These are phyloP conservation scores for Acrodontium crateriforme DNA, from an alignment of 2,329 filamentous ascomycete species.

Conservation along the genomic window DNA sequence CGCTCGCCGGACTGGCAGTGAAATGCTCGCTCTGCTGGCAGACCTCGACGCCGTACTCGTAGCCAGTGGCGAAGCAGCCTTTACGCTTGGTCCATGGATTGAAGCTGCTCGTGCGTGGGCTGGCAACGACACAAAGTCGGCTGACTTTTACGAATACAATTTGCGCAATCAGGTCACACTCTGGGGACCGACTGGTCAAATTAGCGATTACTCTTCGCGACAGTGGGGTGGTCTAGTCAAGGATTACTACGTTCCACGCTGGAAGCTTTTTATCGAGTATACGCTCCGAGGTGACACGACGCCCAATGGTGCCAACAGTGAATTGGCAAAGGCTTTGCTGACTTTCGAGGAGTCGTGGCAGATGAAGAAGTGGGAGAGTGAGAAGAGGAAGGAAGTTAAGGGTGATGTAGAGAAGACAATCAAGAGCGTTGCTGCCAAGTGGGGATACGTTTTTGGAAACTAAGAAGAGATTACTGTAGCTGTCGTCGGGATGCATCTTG, in stretches of 20 bases:
- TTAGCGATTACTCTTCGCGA: constrained; percentile 38
- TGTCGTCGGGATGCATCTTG: too few species aligned
- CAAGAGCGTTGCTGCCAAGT: too few species aligned
- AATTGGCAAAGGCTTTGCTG: constrained; percentile 5
- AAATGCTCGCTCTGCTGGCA: constrained; percentile 23
- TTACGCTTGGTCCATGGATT: constrained; percentile 31
- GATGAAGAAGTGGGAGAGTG: too few species aligned
- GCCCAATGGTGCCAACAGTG: constrained; percentile 7
- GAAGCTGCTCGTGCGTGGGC: constrained; percentile 24
- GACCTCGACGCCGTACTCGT: constrained; percentile 30
- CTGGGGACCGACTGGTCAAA: constrained; percentile 36
- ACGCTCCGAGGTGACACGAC: constrained; percentile 12
- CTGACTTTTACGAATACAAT: constrained; percentile 31
- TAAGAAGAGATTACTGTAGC: too few species aligned
- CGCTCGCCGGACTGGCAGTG: constrained; percentile 11
- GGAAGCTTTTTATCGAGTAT: constrained; percentile 33
- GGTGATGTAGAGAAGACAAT: too few species aligned
- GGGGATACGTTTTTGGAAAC: too few species aligned
- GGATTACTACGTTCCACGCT: constrained; percentile 34
- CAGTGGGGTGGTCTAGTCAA: constrained; percentile 35
- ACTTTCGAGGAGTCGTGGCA: constrained; percentile 12
- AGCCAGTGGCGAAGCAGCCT: constrained; percentile 25
- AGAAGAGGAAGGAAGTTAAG: too few species aligned
- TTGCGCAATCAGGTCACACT: constrained; percentile 38
- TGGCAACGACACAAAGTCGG: constrained; percentile 8